These are phyloP conservation scores for Rugonectria rugulosa DNA, from an alignment of 2,329 filamentous ascomycete genomes.

Conservation along the genomic window DNA sequence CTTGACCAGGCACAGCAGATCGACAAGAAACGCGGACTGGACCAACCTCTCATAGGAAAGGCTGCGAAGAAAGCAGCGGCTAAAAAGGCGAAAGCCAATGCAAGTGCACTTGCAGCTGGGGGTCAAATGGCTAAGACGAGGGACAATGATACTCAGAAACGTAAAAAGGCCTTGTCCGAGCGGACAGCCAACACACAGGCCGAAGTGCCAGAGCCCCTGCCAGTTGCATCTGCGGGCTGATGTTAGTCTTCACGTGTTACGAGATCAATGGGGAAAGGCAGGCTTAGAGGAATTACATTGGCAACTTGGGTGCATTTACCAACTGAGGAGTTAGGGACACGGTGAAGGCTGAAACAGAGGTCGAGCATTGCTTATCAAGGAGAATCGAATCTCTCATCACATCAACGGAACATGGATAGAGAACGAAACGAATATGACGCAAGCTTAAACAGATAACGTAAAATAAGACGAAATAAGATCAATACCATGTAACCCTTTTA, in stretches of 20 bases:
- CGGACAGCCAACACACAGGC: constrained; percentile 35
- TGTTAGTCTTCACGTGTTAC: background rate
- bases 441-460: background rate
- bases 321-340: constrained; percentile 32
- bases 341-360: constrained; percentile 9
- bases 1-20: constrained; percentile 68
- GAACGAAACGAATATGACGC: too few species aligned
- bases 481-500: background rate
- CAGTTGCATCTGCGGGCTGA: constrained; percentile 33
- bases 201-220: constrained; percentile 32
- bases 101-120: constrained; percentile 57
- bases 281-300: constrained; percentile 10
- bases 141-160: constrained; percentile 41
- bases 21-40: constrained; percentile 70
- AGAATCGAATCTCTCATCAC: constrained; percentile 3
- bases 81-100: constrained; percentile 43
- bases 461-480: background rate
- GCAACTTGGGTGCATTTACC: constrained; percentile 15
- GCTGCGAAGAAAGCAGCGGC: constrained; percentile 45
- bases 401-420: too few species aligned
- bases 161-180: constrained; percentile 48
- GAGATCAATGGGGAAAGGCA: background rate
- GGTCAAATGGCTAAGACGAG: constrained; percentile 53
- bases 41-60: constrained; percentile 53
- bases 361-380: constrained; percentile 4